Conservation (phyloP, 495 filamentous ascomycete species). For the Penicillium pancosmium region DNA sequence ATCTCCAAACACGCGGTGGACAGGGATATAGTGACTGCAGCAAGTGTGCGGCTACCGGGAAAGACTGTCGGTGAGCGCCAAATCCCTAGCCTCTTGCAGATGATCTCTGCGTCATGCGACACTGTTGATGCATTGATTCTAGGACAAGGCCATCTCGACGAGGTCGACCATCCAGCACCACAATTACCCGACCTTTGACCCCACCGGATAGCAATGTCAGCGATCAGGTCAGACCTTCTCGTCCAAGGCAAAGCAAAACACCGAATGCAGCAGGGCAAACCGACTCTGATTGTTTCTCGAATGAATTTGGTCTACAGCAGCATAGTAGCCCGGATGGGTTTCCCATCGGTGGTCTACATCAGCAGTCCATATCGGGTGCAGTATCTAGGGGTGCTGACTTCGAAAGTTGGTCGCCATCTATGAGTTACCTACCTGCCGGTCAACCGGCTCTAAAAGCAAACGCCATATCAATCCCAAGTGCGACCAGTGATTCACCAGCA, state of each 20-base stretch:
- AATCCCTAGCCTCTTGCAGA: background rate
- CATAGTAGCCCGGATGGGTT: background rate
- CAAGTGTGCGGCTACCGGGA: slow-evolving; percentile 30
- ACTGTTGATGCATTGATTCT: background rate
- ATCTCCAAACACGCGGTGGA: slow-evolving; percentile 30
- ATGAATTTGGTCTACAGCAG: background rate
- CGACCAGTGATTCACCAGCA: slow-evolving; percentile 12
- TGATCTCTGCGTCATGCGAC: background rate
- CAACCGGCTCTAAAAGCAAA: background rate
- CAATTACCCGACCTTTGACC: slow-evolving; percentile 8
- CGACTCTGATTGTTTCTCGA: background rate
- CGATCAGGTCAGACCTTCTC: background rate
- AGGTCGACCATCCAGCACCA: slow-evolving; percentile 15
- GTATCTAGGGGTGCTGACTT: background rate
- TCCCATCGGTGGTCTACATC: background rate
- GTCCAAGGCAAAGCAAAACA: background rate
- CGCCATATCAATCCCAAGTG: slow-evolving; percentile 10
- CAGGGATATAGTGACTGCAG: slow-evolving; percentile 31
- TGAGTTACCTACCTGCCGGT: background rate
- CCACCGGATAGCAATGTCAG: slow-evolving; percentile 15
- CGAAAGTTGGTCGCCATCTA: background rate
- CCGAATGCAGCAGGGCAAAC: background rate
- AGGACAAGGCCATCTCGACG: slow-evolving; percentile 23
- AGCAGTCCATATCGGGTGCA: background rate
- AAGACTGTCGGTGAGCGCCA: slow-evolving; percentile 25